Conservation (phyloP, 2,329 filamentous ascomycete genomes). For the Penicillium digitatum region DNA sequence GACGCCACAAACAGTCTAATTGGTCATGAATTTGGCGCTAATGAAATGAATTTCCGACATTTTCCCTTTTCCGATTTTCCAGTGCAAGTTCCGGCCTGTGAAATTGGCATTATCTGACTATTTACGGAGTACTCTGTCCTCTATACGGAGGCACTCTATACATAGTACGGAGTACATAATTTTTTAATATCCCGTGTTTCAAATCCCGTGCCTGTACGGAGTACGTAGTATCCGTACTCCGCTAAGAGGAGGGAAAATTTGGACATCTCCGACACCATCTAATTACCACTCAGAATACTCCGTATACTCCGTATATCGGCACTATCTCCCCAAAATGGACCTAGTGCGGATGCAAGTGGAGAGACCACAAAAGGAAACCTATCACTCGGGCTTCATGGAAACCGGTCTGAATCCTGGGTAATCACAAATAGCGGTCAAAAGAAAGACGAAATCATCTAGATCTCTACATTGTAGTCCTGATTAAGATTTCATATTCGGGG, state of each 20-base stretch:
- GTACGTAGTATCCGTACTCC: no score
- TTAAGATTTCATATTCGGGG: not conserved
- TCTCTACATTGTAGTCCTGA: not conserved
- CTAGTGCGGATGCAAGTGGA: not conserved
- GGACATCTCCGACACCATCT: no score
- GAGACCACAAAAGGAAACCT: not conserved
- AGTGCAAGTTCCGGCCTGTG: not conserved
- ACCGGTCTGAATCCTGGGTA: not conserved
- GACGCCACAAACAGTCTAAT: slow-evolving; percentile 18
- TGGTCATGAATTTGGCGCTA: slow-evolving; percentile 11
- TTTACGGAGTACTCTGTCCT: not conserved
- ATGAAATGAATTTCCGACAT: slow-evolving; percentile 8
- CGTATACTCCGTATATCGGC: not conserved
- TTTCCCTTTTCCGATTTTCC: not conserved
- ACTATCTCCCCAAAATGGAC: not conserved
- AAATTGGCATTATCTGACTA: not conserved
- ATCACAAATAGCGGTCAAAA: slow-evolving; percentile 3
- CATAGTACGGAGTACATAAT: not conserved
- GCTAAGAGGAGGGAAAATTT: no score
- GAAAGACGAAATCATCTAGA: not conserved
- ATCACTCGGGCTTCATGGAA: not conserved
- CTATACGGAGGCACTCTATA: no score
- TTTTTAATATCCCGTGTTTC: no score
- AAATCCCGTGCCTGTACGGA: no score
- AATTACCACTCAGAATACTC: no score